phyloP scores from a whole-genome alignment of 2,329 filamentous ascomycete genomes.

The Pleurostoma richardsiae region DNA sequence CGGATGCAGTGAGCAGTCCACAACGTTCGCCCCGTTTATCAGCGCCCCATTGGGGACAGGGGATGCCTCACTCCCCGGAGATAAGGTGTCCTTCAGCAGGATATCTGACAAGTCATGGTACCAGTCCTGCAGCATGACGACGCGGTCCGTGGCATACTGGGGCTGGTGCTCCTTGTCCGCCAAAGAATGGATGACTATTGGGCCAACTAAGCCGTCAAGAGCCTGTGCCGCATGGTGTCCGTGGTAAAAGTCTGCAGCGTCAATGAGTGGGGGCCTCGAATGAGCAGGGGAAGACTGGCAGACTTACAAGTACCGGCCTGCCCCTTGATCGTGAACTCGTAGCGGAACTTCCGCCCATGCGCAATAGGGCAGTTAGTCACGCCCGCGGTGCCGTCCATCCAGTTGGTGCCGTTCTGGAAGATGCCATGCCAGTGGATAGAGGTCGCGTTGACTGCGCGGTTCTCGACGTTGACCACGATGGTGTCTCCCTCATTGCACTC shows the following conservation, averaged over 20 bases:
- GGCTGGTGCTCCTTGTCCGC: constrained; percentile 45
- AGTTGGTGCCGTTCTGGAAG: constrained; percentile 69
- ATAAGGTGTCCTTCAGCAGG: constrained; percentile 28
- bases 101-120: constrained; percentile 52
- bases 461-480: constrained; percentile 63
- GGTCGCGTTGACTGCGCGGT: constrained; percentile 61
- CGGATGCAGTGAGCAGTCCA: constrained; percentile 30
- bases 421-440: constrained; percentile 75
- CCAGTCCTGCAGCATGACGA: constrained; percentile 65
- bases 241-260: constrained; percentile 25
- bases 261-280: background rate
- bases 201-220: constrained; percentile 61
- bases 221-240: constrained; percentile 57
- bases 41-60: constrained; percentile 39
- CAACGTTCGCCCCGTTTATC: constrained; percentile 36
- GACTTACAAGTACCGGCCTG: constrained; percentile 30
- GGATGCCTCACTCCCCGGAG: constrained; percentile 33
- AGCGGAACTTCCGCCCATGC: constrained; percentile 52
- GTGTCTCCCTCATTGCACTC: constrained; percentile 70
- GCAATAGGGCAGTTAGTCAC: constrained; percentile 57
- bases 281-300: background rate
- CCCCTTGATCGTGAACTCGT: constrained; percentile 25
- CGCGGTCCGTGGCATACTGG: constrained; percentile 53
- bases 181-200: constrained; percentile 57
- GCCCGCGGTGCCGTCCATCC: constrained; percentile 61